Evolutionary conservation across 1,284 basidiomycete species (phyloP).

Genomic region (Peniophora sp.): DNA sequence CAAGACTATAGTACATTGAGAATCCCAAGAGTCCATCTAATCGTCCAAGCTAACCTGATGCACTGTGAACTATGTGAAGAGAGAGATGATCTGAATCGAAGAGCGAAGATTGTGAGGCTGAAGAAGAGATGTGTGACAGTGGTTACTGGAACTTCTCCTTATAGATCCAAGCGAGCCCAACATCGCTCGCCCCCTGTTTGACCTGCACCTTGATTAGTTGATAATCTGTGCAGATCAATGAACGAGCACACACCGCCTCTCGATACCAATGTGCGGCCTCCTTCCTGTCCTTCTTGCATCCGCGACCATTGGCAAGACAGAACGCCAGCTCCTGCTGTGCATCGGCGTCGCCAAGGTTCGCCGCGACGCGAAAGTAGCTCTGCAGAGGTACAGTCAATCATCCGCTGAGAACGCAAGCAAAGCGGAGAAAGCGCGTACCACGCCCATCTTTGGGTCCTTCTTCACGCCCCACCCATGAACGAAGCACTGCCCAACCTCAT

Average conservation of each 20-base stretch:
- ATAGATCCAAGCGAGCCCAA: conserved; percentile 84
- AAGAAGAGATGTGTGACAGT: neutral
- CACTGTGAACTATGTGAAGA: too few relatives aligned
- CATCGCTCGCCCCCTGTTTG: conserved; percentile 68
- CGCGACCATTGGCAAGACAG: conserved; percentile 79
- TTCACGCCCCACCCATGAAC: conserved; percentile 85
- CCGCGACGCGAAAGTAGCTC: conserved; percentile 83
- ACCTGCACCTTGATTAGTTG: conserved; percentile 31
- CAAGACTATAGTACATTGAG: too few relatives aligned
- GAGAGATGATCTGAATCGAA: too few relatives aligned
- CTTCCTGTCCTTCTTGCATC: conserved; percentile 84
- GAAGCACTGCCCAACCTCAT: conserved; percentile 89
- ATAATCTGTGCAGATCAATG: conserved; percentile 6
- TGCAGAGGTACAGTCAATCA: conserved; percentile 18
- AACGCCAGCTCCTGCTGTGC: conserved; percentile 83
- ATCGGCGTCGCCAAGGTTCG: conserved; percentile 78
- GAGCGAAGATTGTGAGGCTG: too few relatives aligned
- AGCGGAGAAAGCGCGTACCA: conserved; percentile 39
- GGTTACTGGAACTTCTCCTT: conserved; percentile 61
- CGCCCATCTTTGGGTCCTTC: conserved; percentile 83
- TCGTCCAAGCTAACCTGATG: too few relatives aligned
- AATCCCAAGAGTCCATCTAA: too few relatives aligned
- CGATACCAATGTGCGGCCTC: conserved; percentile 88
- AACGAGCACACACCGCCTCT: conserved; percentile 52
- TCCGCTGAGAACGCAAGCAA: conserved; percentile 1